Base-by-base conservation (phyloP, 164 flowering plant genomes). In the Liriodendron chinense region DNA sequence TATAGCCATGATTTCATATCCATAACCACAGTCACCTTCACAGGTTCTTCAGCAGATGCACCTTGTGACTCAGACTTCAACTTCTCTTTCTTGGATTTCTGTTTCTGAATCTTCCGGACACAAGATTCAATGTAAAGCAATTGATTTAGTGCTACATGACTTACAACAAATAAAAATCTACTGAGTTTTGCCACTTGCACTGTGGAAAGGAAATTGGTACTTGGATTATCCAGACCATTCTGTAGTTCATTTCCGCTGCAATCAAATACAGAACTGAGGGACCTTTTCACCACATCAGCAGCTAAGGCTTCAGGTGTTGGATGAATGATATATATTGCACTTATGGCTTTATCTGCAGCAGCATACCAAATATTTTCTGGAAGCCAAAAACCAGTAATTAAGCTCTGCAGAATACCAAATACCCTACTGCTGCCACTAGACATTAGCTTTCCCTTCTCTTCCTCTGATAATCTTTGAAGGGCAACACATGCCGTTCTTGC, bases 401-500 rank as follows among this genome's bases (percentile, higher is more conserved):
- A 84, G 74, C 86, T 85, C 74, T 87, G 91, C 57, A 96, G 75
- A 77, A 87, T 85, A 61, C 86, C 87, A 87, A 96, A 92, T 9
- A 94, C 78, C 75, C 90, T 83, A 26, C 90, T 83, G 71, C 80
- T 84, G n/a, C 96, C 94, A 83, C 77, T 86, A 68, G 74, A 74
- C 79, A 94, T 68, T 77, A 96, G 74, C 69, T 87, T 96, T 77
- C 83, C 86, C 82, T 83, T 94, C 74, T 96, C 99, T 64, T 85
- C 94, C 76, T 87, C 87, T 72, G 95, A 87, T 81, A 96, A 77
- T 72, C 98, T 86, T 78, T 96, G 92, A 59, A 96, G 87, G 22
- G 97, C 97, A 82, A 88, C 65, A 76, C 99, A 94, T 76, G 98
- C 90, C 20, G 89, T 90, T 81, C 96, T 88, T 25, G 98, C 98